phyloP scores from a whole-genome alignment of 192 early-diverging fungal genomes.

The Coemansia erecta region DNA sequence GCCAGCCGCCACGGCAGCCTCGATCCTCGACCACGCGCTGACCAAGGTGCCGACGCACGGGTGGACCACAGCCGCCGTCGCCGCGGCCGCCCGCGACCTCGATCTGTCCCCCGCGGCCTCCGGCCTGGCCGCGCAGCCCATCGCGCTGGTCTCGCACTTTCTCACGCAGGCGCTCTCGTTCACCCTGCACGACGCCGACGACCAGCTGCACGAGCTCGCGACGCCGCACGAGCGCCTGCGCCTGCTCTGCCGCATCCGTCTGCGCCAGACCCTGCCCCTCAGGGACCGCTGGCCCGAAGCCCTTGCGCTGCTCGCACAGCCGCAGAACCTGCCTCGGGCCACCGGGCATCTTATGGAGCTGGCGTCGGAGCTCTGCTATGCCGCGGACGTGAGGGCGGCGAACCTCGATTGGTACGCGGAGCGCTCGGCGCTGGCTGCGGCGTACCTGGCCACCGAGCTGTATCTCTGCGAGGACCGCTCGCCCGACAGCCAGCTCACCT shows the following conservation, averaged over 20 bases:
- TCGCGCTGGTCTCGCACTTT: slow-evolving; percentile 75
- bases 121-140: slow-evolving; percentile 65
- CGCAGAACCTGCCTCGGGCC: slow-evolving; percentile 70
- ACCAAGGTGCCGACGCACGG: slow-evolving; percentile 67
- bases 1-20: not conserved
- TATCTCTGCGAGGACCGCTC: slow-evolving; percentile 92
- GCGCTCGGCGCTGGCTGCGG: slow-evolving; percentile 73
- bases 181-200: slow-evolving; percentile 61
- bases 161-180: slow-evolving; percentile 62
- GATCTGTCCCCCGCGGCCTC: slow-evolving; percentile 72
- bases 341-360: slow-evolving; percentile 66
- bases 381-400: slow-evolving; percentile 79
- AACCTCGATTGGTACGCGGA: slow-evolving; percentile 89
- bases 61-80: slow-evolving; percentile 70
- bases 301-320: slow-evolving; percentile 73
- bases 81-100: slow-evolving; percentile 60
- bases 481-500: slow-evolving; percentile 68
- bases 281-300: slow-evolving; percentile 74
- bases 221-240: slow-evolving; percentile 58
- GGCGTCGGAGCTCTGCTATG: slow-evolving; percentile 83
- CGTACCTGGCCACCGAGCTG: slow-evolving; percentile 85
- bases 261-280: slow-evolving; percentile 73
- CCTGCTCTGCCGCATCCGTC: slow-evolving; percentile 58
- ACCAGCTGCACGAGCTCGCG: slow-evolving; percentile 54
- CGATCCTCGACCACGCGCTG: slow-evolving; percentile 66